Evolutionary conservation across 2,329 filamentous ascomycete species (phyloP), one percentile per base, ranked within the genome.

Genomic region (Penicillium palitans): DNA sequence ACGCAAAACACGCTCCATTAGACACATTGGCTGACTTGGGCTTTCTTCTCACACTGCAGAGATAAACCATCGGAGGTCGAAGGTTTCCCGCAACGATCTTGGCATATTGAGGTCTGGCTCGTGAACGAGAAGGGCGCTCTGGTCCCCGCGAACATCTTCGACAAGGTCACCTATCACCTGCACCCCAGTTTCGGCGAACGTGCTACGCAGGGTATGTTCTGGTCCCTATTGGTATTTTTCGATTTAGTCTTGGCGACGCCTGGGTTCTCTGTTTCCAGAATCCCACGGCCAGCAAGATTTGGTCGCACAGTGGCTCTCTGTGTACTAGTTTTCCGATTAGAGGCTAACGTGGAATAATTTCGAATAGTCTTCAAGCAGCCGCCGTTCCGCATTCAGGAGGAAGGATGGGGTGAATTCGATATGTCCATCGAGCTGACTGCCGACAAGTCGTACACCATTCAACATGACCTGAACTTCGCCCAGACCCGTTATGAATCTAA

Each of bases 391-490:
- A 96, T 96, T 76, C 82, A 87, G 63, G 96, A 99, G 77, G 90
- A 97, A 78, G 95, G 95, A 67, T 99, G 95, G 95, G 95, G 95
- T 71, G 95, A 98, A 79, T 99, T 99, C 74, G 95, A 98, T 74
- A 93, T 99, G 87, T 83, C 82, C 48, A 95, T 98, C 70, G 86
- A 90, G 61, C 84, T 96, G 67, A 89, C 87, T 71, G 87, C 89
- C 31, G 91, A 95, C 77, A 97, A 97, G 81, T 93, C 96, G 71
- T 85, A 91, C 70, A 82, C 84, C 15, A 82, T 99, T 64, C 79
- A 82, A 51, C 95, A 99, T 76, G 95, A 99, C 72, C 84, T 99
- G 61, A 97, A 98, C 82, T 99, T 99, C 76, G 83, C 86, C 66
- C 83, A 87, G 65, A 82, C 88, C 61, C 84, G 84, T 62, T 99